These are phyloP conservation scores for Danielozyma ontarioensis DNA, from an alignment of 805 yeast species.

Conservation along the genomic window DNA sequence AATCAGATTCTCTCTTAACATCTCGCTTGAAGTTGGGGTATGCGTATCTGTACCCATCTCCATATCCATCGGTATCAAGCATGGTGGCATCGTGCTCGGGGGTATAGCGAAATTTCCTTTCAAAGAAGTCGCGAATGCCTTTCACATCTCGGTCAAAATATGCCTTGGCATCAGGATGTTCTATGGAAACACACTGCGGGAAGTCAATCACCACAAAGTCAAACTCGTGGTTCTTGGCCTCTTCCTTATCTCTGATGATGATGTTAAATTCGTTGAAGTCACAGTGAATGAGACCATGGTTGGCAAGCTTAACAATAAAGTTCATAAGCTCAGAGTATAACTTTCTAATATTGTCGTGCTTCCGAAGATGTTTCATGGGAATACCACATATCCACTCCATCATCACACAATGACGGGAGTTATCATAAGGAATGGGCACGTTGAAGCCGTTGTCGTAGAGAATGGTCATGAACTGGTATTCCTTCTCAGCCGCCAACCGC, in stretches of 20 bases:
- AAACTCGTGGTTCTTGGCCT: slow-evolving; percentile 42
- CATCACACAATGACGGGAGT: slow-evolving; percentile 84
- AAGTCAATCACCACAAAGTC: slow-evolving; percentile 93
- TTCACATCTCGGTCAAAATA: slow-evolving; percentile 92
- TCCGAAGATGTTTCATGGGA: slow-evolving; percentile 79
- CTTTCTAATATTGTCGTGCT: slow-evolving; percentile 62
- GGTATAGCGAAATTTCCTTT: slow-evolving; percentile 65
- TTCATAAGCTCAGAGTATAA: slow-evolving; percentile 83
- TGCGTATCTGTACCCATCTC: slow-evolving; percentile 70
- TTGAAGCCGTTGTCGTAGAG: slow-evolving; percentile 69
- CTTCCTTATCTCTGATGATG: slow-evolving; percentile 66
- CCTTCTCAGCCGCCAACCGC: slow-evolving; percentile 86
- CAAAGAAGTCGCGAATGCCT: slow-evolving; percentile 81
- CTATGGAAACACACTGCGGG: slow-evolving; percentile 95
- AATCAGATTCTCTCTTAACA: slow-evolving; percentile 56
- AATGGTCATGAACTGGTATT: slow-evolving; percentile 80
- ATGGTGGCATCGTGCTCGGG: slow-evolving; percentile 65
- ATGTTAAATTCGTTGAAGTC: slow-evolving; percentile 97
- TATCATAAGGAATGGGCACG: slow-evolving; percentile 87
- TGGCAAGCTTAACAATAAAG: slow-evolving; percentile 77
- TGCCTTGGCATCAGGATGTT: slow-evolving; percentile 81
- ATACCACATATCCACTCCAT: slow-evolving; percentile 91
- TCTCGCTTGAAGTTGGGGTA: slow-evolving; percentile 81
- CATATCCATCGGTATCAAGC: slow-evolving; percentile 76
- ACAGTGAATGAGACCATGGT: slow-evolving; percentile 91